These are phyloP conservation scores for Skeletonema potamos DNA, from an alignment of 108 stramenopile species.

Conservation along the genomic window DNA sequence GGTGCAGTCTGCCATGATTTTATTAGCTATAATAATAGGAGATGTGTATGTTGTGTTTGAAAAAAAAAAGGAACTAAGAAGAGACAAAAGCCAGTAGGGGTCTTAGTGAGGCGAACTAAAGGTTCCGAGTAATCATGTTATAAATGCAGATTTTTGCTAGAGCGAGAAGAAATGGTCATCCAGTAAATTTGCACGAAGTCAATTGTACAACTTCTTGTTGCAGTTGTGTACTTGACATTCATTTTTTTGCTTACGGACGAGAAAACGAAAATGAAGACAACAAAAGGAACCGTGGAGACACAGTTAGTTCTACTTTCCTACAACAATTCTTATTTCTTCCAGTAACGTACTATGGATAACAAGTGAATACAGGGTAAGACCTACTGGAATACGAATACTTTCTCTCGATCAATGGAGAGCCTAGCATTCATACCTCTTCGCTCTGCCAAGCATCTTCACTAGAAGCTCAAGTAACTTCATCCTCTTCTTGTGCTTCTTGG, in stretches of 20 bases:
- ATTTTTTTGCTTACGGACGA: not conserved
- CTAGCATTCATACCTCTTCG: not conserved
- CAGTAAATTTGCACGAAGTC: not conserved
- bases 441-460: not conserved
- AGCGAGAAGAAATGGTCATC: not conserved
- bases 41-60: no score
- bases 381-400: not conserved
- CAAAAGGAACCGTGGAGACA: not conserved
- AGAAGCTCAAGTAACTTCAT: not conserved
- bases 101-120: no score
- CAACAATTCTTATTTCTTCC: not conserved
- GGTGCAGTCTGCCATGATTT: slow-evolving; percentile 83
- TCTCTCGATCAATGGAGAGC: not conserved
- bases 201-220: not conserved
- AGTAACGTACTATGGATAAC: not conserved
- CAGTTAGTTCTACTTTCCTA: not conserved
- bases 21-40: no score
- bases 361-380: not conserved
- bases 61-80: no score
- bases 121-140: no score
- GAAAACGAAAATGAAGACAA: not conserved
- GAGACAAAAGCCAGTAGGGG: no score
- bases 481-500: not conserved
- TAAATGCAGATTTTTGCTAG: not conserved
- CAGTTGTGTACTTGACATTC: not conserved